These are phyloP conservation scores for Setaria viridis DNA, from an alignment of 202 grass and related monocot species.

Conservation along the genomic window DNA sequence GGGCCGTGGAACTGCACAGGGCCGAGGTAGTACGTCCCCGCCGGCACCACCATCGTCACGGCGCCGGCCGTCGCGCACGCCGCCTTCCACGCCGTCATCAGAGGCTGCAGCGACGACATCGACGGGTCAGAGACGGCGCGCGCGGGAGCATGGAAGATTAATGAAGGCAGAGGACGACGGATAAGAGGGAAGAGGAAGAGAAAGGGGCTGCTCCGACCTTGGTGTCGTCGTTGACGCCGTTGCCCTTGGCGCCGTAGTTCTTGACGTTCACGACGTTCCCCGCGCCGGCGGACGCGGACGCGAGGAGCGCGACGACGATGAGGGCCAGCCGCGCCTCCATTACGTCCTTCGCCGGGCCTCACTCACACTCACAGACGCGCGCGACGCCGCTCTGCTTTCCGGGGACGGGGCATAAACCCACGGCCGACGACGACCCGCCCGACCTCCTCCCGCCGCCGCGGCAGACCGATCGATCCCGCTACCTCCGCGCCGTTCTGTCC, in stretches of 20 bases:
- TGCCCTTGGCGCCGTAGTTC: conserved; percentile 52
- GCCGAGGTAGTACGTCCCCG: conserved; percentile 54
- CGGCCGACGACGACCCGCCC: not conserved
- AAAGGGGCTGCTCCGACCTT: conserved; percentile 8
- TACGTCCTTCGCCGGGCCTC: not conserved
- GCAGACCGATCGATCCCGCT: not conserved
- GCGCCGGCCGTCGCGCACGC: conserved; percentile 56
- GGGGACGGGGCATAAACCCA: not conserved
- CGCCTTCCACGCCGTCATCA: conserved; percentile 72
- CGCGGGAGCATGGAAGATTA: not conserved
- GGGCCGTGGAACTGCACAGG: conserved; percentile 72
- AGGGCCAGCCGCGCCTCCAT: conserved; percentile 42
- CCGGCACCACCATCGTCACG: conserved; percentile 58
- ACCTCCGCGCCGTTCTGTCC: not conserved
- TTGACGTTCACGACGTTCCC: conserved; percentile 44
- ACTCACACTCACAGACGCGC: not conserved
- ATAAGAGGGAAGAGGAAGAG: too few relatives aligned
- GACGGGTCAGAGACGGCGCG: not conserved
- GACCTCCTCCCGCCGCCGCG: not conserved
- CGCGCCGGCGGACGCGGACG: not conserved
- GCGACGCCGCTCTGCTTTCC: not conserved
- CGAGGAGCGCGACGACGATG: not conserved
- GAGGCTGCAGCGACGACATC: conserved; percentile 48
- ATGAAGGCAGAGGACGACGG: not conserved
- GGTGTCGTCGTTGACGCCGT: conserved; percentile 52